phyloP scores from a whole-genome alignment of 2,329 filamentous ascomycete genomes.

The Neopestalotiopsis rosae region DNA sequence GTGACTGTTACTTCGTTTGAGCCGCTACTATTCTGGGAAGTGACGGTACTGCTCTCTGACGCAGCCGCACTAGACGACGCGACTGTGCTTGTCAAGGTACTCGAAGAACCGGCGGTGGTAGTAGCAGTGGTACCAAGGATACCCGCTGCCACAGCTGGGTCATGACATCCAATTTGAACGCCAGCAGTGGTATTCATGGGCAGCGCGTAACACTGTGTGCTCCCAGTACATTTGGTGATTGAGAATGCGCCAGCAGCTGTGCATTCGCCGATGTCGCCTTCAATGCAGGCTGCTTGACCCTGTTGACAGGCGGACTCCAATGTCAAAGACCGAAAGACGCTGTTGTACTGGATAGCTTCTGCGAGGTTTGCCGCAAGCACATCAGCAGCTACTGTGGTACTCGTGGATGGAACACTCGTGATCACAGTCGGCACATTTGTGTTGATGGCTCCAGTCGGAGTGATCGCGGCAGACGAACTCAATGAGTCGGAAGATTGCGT shows the following conservation, averaged over 20 bases:
- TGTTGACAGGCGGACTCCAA: constrained; percentile 50
- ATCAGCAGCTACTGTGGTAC: constrained; percentile 46
- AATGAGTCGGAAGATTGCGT: constrained; percentile 88
- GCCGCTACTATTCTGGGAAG: constrained; percentile 17
- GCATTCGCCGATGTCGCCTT: constrained; percentile 55
- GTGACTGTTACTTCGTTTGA: constrained; percentile 25
- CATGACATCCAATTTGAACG: constrained; percentile 54
- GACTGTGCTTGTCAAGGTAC: constrained; percentile 20
- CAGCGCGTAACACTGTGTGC: constrained; percentile 56
- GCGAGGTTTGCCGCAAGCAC: constrained; percentile 52
- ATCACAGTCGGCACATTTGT: constrained; percentile 48
- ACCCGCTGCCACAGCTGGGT: constrained; percentile 43
- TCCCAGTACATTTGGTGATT: constrained; percentile 42
- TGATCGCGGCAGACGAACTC: constrained; percentile 30
- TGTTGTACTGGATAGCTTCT: constrained; percentile 51
- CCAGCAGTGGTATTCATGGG: constrained; percentile 56
- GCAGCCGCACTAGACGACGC: neutral
- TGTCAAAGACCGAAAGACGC: constrained; percentile 49
- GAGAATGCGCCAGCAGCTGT: constrained; percentile 44
- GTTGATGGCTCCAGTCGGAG: constrained; percentile 44
- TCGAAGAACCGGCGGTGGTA: constrained; percentile 19
- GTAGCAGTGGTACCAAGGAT: constrained; percentile 43
- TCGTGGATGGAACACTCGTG: constrained; percentile 38
- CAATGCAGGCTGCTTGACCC: constrained; percentile 58
- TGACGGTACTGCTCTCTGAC: neutral